Conservation (phyloP, 148 eudicot species). For the Rhododendron henanense region DNA sequence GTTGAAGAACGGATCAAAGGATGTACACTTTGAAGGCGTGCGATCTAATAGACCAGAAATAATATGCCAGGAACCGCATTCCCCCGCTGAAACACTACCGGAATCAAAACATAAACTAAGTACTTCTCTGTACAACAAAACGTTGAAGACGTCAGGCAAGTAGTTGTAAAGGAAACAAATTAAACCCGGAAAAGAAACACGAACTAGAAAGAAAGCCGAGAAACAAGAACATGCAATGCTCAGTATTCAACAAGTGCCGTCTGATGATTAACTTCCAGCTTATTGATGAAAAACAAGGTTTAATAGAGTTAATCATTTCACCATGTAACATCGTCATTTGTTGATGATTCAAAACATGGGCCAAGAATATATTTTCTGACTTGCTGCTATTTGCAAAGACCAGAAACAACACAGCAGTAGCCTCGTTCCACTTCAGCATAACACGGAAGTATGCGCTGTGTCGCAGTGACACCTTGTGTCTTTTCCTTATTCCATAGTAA, state of each 20-base stretch:
- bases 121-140: not conserved
- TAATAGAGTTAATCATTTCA: not conserved
- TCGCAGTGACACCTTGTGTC: too few relatives aligned
- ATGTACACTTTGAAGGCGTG: not conserved
- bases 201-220: not conserved
- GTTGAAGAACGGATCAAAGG: not conserved
- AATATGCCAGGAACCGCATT: not conserved
- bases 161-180: not conserved
- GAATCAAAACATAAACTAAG: not conserved
- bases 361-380: not conserved
- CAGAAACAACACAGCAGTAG: not conserved
- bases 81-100: not conserved
- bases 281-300: slow-evolving; percentile 2
- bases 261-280: not conserved
- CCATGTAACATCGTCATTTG: not conserved
- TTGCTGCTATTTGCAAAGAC: not conserved
- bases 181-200: not conserved
- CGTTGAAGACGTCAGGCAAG: not conserved
- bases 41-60: not conserved
- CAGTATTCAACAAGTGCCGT: not conserved
- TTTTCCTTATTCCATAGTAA: too few relatives aligned
- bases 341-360: not conserved
- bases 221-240: not conserved
- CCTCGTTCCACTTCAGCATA: not conserved
- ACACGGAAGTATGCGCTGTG: too few relatives aligned